Base-by-base conservation (phyloP, 768 basidiomycete species). In the Chlorophyllum brunneum region DNA sequence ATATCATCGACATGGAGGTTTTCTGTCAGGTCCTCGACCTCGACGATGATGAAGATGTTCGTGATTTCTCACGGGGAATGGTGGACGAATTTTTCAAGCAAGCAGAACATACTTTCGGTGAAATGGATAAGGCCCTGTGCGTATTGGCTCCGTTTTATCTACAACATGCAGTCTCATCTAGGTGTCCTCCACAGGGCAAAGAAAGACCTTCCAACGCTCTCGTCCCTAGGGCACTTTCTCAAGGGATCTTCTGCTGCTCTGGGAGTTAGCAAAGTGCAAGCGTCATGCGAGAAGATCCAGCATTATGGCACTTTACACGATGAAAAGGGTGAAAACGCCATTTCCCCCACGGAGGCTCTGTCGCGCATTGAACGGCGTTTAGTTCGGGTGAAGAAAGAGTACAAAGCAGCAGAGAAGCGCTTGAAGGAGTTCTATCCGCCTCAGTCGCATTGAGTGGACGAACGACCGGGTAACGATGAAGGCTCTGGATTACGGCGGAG, bases 191-290 rank as follows among this genome's bases (percentile, higher is more conserved):
- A 43, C 65, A 92, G 89, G 56, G 60, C 61, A 33, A 66, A 61
- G 20, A 78, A 83, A 56, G 78, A 94, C 58, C 79, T 95, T 8
- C 58, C 61, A 8, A 65, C 78, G 50, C 80, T 99, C 15, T 86
- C 89, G 2, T 69, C 73, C 15, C 76, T 88, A 8, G 97, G 95
- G 0, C 95, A 99, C 70, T 99, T 91, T 71, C 83, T 98, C 64
- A 99, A 98, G 69, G 95, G 95, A 41, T 98, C 95, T 2, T 95
- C 94, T 10, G 95, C 95, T 24, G 92, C 95, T 2, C 78, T 99
- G 39, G 95, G 97, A 23, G 81, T 95, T 26, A 70, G 71, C 53
- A 80, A 81, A 57, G 94, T 99, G 47, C 87, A 92, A 65, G 77
- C 71, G 13, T 84, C 86, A 22, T 98, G 95, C 73, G 93, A 92